These are phyloP conservation scores for Kwoniella dejecticola DNA, from an alignment of 768 basidiomycete species.

Conservation along the genomic window DNA sequence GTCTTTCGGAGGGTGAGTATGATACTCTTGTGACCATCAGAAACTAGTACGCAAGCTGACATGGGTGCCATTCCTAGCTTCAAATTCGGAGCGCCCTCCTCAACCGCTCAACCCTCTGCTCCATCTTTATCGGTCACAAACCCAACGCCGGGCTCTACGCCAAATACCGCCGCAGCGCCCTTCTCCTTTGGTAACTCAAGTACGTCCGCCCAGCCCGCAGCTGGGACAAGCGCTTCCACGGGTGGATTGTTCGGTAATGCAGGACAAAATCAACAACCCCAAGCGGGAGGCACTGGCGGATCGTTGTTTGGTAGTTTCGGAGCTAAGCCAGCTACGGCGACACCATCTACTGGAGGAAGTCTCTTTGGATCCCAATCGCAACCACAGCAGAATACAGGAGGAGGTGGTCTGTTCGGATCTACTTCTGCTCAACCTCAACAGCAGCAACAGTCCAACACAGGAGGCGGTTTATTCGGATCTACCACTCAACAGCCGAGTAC, in stretches of 20 bases:
- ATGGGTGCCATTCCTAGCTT: slow-evolving; percentile 20
- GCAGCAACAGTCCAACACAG: neutral
- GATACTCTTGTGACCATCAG: neutral
- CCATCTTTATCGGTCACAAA: slow-evolving; percentile 35
- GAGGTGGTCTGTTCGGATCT: slow-evolving; percentile 9
- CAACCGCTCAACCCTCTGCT: slow-evolving; percentile 20
- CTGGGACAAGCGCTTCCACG: slow-evolving; percentile 1
- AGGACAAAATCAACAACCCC: slow-evolving; percentile 10
- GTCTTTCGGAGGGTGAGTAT: slow-evolving; percentile 34
- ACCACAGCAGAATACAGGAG: slow-evolving; percentile 12
- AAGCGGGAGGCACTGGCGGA: neutral
- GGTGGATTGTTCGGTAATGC: slow-evolving; percentile 21
- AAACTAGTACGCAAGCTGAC: neutral
- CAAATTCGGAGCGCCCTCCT: slow-evolving; percentile 31
- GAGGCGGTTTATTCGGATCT: slow-evolving; percentile 21
- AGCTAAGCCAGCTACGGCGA: slow-evolving; percentile 10
- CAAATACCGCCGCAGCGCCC: slow-evolving; percentile 19
- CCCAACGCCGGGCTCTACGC: slow-evolving; percentile 20
- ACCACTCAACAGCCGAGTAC: neutral
- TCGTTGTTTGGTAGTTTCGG: slow-evolving; percentile 20
- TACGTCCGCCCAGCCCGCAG: slow-evolving; percentile 16
- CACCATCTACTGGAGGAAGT: slow-evolving; percentile 1
- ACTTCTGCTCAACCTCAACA: slow-evolving; percentile 14
- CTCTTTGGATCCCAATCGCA: neutral
- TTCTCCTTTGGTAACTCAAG: slow-evolving; percentile 34